phyloP scores from a whole-genome alignment of 2,329 filamentous ascomycete species.

The Juglanconis oblonga region DNA sequence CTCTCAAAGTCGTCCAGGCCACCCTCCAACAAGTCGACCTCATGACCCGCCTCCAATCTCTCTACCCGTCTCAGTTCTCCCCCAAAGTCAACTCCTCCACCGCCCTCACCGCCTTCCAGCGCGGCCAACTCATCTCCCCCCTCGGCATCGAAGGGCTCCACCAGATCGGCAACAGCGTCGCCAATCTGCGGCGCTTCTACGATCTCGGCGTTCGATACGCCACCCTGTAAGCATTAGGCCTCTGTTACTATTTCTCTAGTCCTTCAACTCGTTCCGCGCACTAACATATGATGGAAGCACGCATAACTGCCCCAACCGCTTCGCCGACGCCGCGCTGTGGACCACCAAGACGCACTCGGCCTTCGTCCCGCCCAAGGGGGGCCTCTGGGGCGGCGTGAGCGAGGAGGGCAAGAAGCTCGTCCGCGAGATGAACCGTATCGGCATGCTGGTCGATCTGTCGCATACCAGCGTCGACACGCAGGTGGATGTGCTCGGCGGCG shows the following conservation, averaged over 20 bases:
- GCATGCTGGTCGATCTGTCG: constrained; percentile 88
- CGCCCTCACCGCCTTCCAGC: constrained; percentile 59
- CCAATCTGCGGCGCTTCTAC: constrained; percentile 73
- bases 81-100: constrained; percentile 56
- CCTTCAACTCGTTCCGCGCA: too few relatives aligned
- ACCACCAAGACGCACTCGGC: constrained; percentile 41
- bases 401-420: constrained; percentile 66
- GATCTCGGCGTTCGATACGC: constrained; percentile 80
- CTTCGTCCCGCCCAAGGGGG: constrained; percentile 40
- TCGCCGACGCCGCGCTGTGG: constrained; percentile 77
- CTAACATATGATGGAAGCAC: constrained; percentile 39
- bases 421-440: constrained; percentile 88
- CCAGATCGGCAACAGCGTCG: constrained; percentile 82
- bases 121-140: constrained; percentile 69
- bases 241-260: too few relatives aligned
- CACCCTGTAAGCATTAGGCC: constrained; percentile 50
- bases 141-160: constrained; percentile 85
- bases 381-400: constrained; percentile 71
- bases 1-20: constrained; percentile 47
- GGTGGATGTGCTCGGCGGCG: constrained; percentile 71
- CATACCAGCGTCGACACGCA: constrained; percentile 79
- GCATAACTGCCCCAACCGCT: constrained; percentile 90
- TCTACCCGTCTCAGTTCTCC: constrained; percentile 70
- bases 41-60: constrained; percentile 58
- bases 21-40: constrained; percentile 77